Evolutionary conservation across 2,329 filamentous ascomycete genomes (phyloP), one percentile per base, ranked within the genome.

Genomic region (Alternaria angustiovoidea): DNA sequence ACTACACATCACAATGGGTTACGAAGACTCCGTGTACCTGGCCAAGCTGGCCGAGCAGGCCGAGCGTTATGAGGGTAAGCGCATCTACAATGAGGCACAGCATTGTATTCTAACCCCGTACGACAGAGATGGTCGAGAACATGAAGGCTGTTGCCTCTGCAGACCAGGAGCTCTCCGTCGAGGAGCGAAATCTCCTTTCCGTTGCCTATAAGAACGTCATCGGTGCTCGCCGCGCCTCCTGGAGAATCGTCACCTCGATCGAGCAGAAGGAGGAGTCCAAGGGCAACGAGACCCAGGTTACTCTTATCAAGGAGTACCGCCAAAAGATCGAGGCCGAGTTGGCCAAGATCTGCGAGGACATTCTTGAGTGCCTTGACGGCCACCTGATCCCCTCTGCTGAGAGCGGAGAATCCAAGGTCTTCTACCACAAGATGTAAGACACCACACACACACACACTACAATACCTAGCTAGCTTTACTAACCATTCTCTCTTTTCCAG

Each of bases 41-140:
- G 95, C 95, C 85, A 98, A 98, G 93, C 92, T 99, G 83, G 95
- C 95, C 81, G 95, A 99, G 91, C 95, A 99, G 90, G 95, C 95
- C 84, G 95, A 99, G 90, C 94, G 95, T 82, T 99, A 99, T 85
- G 95, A 99, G 88, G 95, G 95, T 98, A 78, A 75, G 79, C 54
- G 51, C 61, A 32, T 58, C 28, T 38, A 14, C 51, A 32, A 52
- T 32, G 22, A 57, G 51, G 51, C 36, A 54, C 49, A 44, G 57
- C 36, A 24, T 28, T 14, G 57, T 53, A 42, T 51, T 54, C 69
- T 76, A 62, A 76, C 57, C 30, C 24, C 36, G 53, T 44, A 48
- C 24, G 69, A 60, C 83, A 97, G 94, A 97, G 85, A 97, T 98
- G 94, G 94, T 98, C 73, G 93, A 97, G 87, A 97, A 97, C 89